phyloP scores from a whole-genome alignment of 441 rosid species.

The Erodium texanum region DNA sequence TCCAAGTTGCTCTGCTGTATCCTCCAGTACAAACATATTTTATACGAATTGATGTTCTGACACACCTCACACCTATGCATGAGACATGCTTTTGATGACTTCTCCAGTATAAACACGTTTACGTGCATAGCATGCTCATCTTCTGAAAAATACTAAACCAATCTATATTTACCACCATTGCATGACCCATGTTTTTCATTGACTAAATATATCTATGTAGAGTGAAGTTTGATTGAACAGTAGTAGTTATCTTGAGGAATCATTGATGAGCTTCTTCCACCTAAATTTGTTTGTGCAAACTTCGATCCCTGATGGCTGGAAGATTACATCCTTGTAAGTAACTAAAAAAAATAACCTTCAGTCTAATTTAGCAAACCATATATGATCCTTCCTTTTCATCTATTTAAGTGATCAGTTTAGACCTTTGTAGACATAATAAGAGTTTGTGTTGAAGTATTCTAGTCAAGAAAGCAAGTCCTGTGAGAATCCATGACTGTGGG shows the following conservation, averaged over 20 bases:
- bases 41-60: neutral
- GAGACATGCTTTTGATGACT: too few species aligned
- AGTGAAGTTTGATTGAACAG: neutral
- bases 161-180: neutral
- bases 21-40: conserved; percentile 33
- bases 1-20: conserved; percentile 99
- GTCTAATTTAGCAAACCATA: neutral
- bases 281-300: neutral
- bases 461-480: neutral
- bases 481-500: neutral
- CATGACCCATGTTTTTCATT: neutral
- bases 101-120: neutral
- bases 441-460: neutral
- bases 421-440: neutral
- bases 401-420: neutral
- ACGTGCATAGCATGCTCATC: conserved; percentile 4
- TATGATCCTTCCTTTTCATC: neutral
- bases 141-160: neutral
- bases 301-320: neutral
- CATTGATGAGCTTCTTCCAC: neutral
- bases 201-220: neutral
- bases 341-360: neutral
- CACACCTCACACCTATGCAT: neutral
- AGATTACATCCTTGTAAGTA: neutral
- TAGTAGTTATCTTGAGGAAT: neutral